Conservation (phyloP, 1,284 basidiomycete genomes). For the Fomitopsis palustris region DNA sequence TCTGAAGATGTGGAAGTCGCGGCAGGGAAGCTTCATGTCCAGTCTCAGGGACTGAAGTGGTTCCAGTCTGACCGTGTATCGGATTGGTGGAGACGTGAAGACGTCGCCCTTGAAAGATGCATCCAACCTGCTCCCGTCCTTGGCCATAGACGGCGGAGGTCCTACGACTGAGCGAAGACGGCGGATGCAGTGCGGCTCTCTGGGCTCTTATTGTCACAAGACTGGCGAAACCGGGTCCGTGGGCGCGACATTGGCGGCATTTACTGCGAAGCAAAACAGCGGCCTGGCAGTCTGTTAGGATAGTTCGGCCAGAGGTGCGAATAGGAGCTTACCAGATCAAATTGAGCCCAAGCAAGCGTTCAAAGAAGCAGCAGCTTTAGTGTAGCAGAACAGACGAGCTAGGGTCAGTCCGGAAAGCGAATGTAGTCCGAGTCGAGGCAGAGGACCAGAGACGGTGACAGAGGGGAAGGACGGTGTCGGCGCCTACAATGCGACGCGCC, state of each 20-base stretch:
- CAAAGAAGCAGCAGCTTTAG: too few relatives aligned
- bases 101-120: too few relatives aligned
- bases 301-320: not conserved
- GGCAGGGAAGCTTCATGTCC: too few relatives aligned
- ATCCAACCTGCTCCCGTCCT: not conserved
- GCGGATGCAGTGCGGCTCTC: not conserved
- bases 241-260: not conserved
- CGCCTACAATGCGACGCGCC: not conserved
- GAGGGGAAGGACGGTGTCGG: not conserved
- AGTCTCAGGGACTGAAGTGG: too few relatives aligned
- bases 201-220: not conserved
- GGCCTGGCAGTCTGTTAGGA: not conserved
- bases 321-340: not conserved
- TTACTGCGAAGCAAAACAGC: not conserved
- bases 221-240: not conserved
- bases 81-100: too few relatives aligned
- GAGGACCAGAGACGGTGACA: not conserved
- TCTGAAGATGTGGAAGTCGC: too few relatives aligned
- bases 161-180: not conserved
- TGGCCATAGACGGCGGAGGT: not conserved
- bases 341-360: too few relatives aligned
- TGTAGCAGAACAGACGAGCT: not conserved
- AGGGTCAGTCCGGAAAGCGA: not conserved
- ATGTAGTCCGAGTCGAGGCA: not conserved
- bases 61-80: too few relatives aligned